Evolutionary conservation across 495 filamentous ascomycete species (phyloP), one percentile per base, ranked within the genome.

Genomic region (Xanthoparmelia taractica): DNA sequence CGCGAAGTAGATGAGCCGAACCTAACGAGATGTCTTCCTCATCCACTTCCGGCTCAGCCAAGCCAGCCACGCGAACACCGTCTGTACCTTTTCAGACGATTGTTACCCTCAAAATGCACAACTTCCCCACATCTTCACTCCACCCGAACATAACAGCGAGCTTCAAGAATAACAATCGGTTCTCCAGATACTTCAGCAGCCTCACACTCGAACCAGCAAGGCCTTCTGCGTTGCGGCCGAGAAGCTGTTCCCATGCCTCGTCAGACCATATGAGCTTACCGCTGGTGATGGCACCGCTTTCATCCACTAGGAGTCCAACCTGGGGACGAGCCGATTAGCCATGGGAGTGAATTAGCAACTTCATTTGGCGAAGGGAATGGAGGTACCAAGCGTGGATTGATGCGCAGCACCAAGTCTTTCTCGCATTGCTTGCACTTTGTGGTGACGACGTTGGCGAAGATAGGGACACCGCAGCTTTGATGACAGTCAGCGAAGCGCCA

Each of bases 341-440:
- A 31, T 23, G 33, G 34, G 38, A 27, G 10, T 10, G n/a, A n/a
- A 34, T 29, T 11, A 29, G 47, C 29, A 6, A 29, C 38, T 41
- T 25, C 27, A 33, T 17, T 17, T 20, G 52, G 58, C 10, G 34
- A 15, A 4, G 25, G 41, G 6, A 1, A 0, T 45, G 63, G 40
- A 43, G 43, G 36, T 66, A 70, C 68, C 3, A 71, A 23, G 31
- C 59, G 57, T 4, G 85, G 83, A 68, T 86, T 88, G 33, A 85
- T 73, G 17, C 73, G 57, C 8, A 87, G 77, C 0, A 65, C 40
- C 20, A 78, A 63, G 8, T 67, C 57, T 48, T 69, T 75, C 18
- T 76, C 67, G 71, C 85, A 87, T 48, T 82, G 78, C 55, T 77
- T 79, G 68, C 85, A 87, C 47, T 65, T 76, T 3, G 72, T 74